Evolutionary conservation across 768 basidiomycete genomes (phyloP), one percentile per base, ranked within the genome.

Genomic region (Leccinum olivaceopallidum): DNA sequence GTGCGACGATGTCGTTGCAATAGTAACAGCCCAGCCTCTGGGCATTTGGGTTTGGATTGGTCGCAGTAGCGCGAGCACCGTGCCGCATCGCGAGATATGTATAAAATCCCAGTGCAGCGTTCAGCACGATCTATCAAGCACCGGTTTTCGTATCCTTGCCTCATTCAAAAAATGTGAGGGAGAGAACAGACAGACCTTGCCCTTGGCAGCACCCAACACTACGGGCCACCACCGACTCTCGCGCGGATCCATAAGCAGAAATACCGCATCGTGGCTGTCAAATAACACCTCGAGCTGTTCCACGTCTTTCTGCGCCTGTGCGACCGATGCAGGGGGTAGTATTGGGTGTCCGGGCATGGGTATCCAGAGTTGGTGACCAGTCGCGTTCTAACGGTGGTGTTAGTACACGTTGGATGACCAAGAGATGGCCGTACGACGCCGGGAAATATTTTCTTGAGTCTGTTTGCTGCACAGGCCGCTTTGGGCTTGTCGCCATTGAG

Each of bases 171-270:
- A 34, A 24, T 24, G 24, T 12, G 14, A 28, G 5, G 7, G 51
- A 55, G 28, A 48, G n/a, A 34, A 51, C 39, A 73, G 24, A 89
- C 93, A 24, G 24, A 24, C 24, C 84, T 98, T 98, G 57, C 85
- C 86, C 75, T 94, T 92, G 9, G 87, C 82, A 0, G 90, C 86
- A 0, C 87, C 90, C 14, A 99, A 75, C 12, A 99, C 86, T 0
- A 94, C 97, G 10, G 96, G 97, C 53, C 98, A 76, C 97, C 97
- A 99, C 50, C 96, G 77, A 66, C 93, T 95, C 75, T 99, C 97
- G 37, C 96, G 79, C n/a, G 95, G 97, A 71, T 98, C 97, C 97
- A 98, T 98, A 26, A 98, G 80, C 34, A 98, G 78, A 74, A 95
- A 98, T 4, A 98, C 81, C 0, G 81, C 95, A 69, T 99, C 97